phyloP scores from a whole-genome alignment of 495 filamentous ascomycete species.

The Neurospora sp. region DNA sequence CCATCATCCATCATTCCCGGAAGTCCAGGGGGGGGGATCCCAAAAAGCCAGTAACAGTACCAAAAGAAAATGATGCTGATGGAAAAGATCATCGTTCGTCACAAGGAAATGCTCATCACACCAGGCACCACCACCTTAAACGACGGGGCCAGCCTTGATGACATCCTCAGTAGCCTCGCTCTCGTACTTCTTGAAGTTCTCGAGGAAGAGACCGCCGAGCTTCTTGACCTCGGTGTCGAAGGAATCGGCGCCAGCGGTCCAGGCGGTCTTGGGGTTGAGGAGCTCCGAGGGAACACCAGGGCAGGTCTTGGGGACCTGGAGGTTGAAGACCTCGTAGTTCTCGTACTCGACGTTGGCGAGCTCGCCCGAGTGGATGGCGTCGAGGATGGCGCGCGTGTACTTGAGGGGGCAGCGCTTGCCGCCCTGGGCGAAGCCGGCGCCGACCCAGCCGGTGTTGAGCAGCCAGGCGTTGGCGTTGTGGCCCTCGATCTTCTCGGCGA shows the following conservation, averaged over 20 bases:
- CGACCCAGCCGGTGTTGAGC: slow-evolving; percentile 98
- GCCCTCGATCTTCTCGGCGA: slow-evolving; percentile 91
- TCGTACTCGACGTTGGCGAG: slow-evolving; percentile 87
- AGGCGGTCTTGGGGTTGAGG: slow-evolving; percentile 87
- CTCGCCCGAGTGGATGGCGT: slow-evolving; percentile 94
- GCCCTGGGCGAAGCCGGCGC: slow-evolving; percentile 85
- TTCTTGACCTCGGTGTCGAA: slow-evolving; percentile 85
- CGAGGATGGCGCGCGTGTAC: slow-evolving; percentile 97
- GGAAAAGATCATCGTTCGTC: neutral
- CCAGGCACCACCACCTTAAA: slow-evolving; percentile 15
- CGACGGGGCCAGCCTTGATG: slow-evolving; percentile 53
- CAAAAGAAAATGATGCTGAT: neutral
- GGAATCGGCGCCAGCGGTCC: slow-evolving; percentile 65
- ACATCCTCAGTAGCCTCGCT: slow-evolving; percentile 80
- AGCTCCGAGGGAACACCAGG: slow-evolving; percentile 79
- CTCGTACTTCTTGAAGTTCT: slow-evolving; percentile 96
- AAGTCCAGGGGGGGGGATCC: neutral
- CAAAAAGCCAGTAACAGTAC: neutral
- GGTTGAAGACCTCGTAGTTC: slow-evolving; percentile 93
- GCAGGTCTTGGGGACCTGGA: slow-evolving; percentile 80
- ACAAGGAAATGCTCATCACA: neutral
- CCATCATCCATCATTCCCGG: neutral
- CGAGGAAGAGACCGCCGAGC: slow-evolving; percentile 75
- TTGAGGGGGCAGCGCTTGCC: slow-evolving; percentile 98
- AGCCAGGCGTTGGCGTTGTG: slow-evolving; percentile 98